Conservation (phyloP, 805 yeast species). For the Candida railenensis region DNA sequence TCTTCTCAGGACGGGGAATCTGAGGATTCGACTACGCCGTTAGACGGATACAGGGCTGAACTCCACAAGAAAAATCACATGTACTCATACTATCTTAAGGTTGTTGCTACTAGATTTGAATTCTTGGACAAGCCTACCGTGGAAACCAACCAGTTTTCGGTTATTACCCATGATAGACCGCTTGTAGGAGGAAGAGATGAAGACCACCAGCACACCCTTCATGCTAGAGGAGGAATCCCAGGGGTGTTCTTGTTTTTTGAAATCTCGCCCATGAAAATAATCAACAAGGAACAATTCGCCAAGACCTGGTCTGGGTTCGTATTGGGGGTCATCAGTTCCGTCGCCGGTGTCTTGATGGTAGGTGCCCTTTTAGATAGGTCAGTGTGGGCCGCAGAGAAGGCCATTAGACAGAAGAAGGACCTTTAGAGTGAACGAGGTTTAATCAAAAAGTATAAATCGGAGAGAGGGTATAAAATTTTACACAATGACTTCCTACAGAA, state of each 20-base stretch:
- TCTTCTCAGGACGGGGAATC: slow-evolving; percentile 24
- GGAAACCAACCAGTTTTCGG: slow-evolving; percentile 89
- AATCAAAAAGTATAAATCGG: neutral
- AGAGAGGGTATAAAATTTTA: no score
- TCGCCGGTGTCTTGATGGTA: slow-evolving; percentile 92
- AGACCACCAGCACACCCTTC: slow-evolving; percentile 85
- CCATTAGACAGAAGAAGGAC: slow-evolving; percentile 66
- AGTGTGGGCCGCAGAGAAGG: slow-evolving; percentile 85
- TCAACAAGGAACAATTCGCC: slow-evolving; percentile 72
- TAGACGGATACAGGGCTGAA: slow-evolving; percentile 51
- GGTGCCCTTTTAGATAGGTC: slow-evolving; percentile 88
- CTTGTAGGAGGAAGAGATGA: slow-evolving; percentile 82
- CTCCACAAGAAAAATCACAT: slow-evolving; percentile 56
- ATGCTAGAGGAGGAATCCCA: slow-evolving; percentile 84
- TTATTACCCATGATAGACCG: slow-evolving; percentile 85
- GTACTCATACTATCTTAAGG: slow-evolving; percentile 79
- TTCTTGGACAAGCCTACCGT: slow-evolving; percentile 47
- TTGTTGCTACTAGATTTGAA: slow-evolving; percentile 86
- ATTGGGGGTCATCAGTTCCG: slow-evolving; percentile 78
- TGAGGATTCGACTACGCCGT: slow-evolving; percentile 56
- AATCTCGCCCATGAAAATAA: slow-evolving; percentile 88
- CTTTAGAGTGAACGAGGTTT: no score
- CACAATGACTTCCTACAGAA: neutral
- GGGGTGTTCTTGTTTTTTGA: slow-evolving; percentile 87
- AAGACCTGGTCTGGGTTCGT: slow-evolving; percentile 83